Conservation (phyloP, 305 asterid genomes). For the Rubia peregrina region DNA sequence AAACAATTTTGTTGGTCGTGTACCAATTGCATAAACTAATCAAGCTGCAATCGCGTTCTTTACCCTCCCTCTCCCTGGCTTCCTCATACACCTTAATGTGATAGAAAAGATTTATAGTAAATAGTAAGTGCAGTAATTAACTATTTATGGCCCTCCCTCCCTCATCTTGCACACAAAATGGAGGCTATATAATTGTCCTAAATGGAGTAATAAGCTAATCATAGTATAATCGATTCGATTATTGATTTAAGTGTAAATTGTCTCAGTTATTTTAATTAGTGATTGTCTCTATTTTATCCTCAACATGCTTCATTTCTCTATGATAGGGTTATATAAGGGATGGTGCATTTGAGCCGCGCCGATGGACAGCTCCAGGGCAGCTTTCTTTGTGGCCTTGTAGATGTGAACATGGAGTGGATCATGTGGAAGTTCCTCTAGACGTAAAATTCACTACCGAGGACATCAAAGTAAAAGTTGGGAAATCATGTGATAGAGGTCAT, state of each 20-base stretch:
- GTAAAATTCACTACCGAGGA: constrained; percentile 45
- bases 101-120: not conserved
- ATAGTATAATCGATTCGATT: not conserved
- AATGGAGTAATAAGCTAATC: not conserved
- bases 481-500: constrained; percentile 79
- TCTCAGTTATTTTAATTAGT: not conserved
- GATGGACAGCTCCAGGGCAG: constrained; percentile 97
- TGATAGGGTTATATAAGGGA: constrained; percentile 66
- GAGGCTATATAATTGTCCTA: not conserved
- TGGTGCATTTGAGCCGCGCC: constrained; percentile 70
- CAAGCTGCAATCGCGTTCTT: not conserved
- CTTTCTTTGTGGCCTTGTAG: constrained; percentile 59
- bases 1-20: not conserved
- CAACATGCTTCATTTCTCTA: constrained; percentile 17
- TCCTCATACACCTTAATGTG: not conserved
- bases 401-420: constrained; percentile 60
- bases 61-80: not conserved
- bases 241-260: not conserved
- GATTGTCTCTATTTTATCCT: not conserved
- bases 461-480: constrained; percentile 45
- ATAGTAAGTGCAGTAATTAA: not conserved
- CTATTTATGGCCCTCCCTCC: not conserved
- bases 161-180: not conserved
- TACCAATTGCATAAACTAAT: too few relatives aligned
- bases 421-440: constrained; percentile 64